phyloP scores from a whole-genome alignment of 768 basidiomycete species.

The Tricholoma sp. region DNA sequence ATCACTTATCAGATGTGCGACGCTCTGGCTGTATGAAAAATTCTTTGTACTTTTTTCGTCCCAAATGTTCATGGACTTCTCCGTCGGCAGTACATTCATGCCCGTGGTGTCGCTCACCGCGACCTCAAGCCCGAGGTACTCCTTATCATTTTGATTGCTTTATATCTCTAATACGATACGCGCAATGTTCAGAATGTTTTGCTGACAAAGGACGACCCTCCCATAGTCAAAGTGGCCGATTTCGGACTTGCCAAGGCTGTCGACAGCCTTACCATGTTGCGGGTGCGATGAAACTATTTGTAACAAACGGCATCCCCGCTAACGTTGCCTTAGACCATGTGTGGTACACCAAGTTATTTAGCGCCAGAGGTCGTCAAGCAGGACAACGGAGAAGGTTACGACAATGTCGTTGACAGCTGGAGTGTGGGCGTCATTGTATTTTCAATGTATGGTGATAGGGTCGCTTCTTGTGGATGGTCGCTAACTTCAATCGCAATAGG shows the following conservation, averaged over 20 bases:
- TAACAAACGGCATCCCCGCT: background rate
- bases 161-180: background rate
- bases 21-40: constrained; percentile 55
- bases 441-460: constrained; percentile 55
- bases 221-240: constrained; percentile 85
- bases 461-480: background rate
- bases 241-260: constrained; percentile 96
- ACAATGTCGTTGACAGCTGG: constrained; percentile 91
- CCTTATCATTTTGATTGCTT: constrained; percentile 2
- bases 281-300: constrained; percentile 37
- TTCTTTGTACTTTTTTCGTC: background rate
- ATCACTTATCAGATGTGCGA: constrained; percentile 82
- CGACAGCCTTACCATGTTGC: constrained; percentile 70
- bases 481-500: constrained; percentile 36
- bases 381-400: constrained; percentile 65
- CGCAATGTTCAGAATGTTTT: constrained; percentile 60
- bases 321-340: constrained; percentile 67
- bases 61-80: constrained; percentile 1
- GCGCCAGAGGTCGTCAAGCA: constrained; percentile 88
- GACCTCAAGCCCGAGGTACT: constrained; percentile 87
- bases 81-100: constrained; percentile 54
- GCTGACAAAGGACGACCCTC: constrained; percentile 65
- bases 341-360: constrained; percentile 92
- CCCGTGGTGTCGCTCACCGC: constrained; percentile 79
- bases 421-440: constrained; percentile 94